Conservation (phyloP, 2,329 filamentous ascomycete species). For the Chalaropsis thielavioides region DNA sequence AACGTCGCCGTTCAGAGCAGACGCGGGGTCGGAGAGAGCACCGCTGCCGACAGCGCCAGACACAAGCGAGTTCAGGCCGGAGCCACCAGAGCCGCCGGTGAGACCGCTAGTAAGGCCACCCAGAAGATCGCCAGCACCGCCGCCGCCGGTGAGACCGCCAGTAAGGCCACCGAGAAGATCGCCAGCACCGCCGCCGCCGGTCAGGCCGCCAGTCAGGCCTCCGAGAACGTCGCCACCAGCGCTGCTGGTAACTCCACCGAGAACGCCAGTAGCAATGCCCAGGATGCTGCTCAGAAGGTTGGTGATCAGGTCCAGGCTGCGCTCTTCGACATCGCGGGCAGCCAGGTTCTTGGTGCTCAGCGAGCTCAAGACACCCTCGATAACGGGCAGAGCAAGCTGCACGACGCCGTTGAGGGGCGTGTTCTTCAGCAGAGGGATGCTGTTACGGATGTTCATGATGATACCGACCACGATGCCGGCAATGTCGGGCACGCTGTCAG, state of each 20-base stretch:
- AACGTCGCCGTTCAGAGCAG: neutral
- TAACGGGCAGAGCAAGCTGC: conserved; percentile 3
- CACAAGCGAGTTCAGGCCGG: neutral
- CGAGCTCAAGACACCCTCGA: conserved; percentile 12
- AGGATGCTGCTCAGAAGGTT: conserved; percentile 6
- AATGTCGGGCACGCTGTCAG: neutral
- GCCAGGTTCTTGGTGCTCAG: neutral
- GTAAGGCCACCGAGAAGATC: neutral
- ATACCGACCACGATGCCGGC: conserved; percentile 10
- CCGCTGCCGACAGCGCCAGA: neutral
- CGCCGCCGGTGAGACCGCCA: neutral
- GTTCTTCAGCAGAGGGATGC: neutral
- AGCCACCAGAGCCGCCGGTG: neutral
- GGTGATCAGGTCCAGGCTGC: neutral
- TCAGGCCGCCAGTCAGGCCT: neutral
- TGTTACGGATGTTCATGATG: conserved; percentile 5
- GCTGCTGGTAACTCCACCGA: neutral
- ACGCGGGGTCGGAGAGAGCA: neutral
- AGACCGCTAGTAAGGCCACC: neutral
- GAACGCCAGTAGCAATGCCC: neutral
- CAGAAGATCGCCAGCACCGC: neutral
- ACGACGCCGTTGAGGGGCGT: conserved; percentile 10
- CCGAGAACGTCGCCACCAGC: neutral
- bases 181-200: neutral
- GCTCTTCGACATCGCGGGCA: neutral